Evolutionary conservation across 1,284 basidiomycete genomes (phyloP), one percentile per base, ranked within the genome.

Genomic region (Coniferiporia sulphurascens): DNA sequence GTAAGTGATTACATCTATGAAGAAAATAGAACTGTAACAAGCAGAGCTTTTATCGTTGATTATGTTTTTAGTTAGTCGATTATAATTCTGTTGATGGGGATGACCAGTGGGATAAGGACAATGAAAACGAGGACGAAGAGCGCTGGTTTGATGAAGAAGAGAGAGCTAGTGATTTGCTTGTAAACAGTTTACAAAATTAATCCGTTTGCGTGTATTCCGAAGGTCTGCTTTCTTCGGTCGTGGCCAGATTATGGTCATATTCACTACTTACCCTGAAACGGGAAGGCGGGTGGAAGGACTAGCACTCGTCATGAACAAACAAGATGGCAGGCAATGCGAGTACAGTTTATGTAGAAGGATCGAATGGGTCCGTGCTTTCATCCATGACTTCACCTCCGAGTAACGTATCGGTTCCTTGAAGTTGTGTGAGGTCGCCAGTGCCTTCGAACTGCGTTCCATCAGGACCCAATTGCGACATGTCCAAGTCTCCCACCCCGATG

Each of bases 31-130:
- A 55, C 52, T 52, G 27, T 35, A 52, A 15, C 21, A 22, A 41
- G 17, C 41, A n/a, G 46, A 50, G 15, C 32, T 10, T 36, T 32
- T n/a, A 15, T 17, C 19, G 2, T 43, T 41, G 9, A 41, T 10
- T 19, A 50, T 43, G 36, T 45, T 59, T 55, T 21, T 65, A 91
- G 89, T 76, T 78, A 10, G 78, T 85, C 35, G 80, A 89, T 63
- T 92, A 92, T 62, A 86, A 89, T 62, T 69, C 70, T 54, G 80
- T 87, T 1, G 89, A 92, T 67, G 92, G 88, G 87, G 81, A 84
- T 67, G 89, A 92, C 56, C 74, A 74, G 53, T 80, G 87, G 74
- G 88, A 89, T 65, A 70, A 64, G 17, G 81, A 83, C 19, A 75
- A 80, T 60, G 85, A 86, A 58, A 72, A 80, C 65, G 84, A 86